Evolutionary conservation across 192 early-diverging fungal genomes (phyloP), one percentile per base, ranked within the genome.

Genomic region (Diversispora epigaea): DNA sequence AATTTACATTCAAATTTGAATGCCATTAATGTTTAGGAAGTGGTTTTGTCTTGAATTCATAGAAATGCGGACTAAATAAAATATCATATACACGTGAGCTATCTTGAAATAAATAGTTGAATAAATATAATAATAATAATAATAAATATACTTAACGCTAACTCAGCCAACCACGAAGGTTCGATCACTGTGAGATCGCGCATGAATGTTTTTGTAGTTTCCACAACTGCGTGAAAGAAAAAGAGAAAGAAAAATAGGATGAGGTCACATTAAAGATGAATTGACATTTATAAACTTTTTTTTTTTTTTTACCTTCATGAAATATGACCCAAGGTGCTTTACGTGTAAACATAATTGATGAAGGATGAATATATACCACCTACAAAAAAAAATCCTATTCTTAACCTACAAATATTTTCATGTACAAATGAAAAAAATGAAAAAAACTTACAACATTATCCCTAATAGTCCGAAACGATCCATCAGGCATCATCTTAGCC

Each of bases 161-260:
- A 88, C 82, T 99, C 95, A n/a, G 93, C 93, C 68, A 99, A 80
- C 97, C 97, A 98, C n/a, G 87, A 88, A 12, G 89, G 84, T 32
- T 99, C 97, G 22, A 99, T 93, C 11, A 92, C 89, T 0, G 95
- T 97, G 15, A 96, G 88, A 73, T 95, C 96, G 44, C 93, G 93
- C 95, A 99, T 99, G 77, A 93, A 99, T 72, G 96, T 91, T 79
- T 98, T 97, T 21, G 90, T 90, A 22, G 96, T 99, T 89, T 96
- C 91, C 2, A 98, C 89, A 41, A 99, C 88, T 74, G 4, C 12
- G 10, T 44, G n/a, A 40, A 40, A 65, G 84, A n/a, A n/a, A n/a
- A 47, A 22, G 19, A 10, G 17, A 15, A 40, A 52, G 15, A n/a
- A 66, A 47, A 49, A 46, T 12, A 63, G 9, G 40, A 46, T 19